Base-by-base conservation (phyloP, 345 rosid genomes). In the Brassica incana region DNA sequence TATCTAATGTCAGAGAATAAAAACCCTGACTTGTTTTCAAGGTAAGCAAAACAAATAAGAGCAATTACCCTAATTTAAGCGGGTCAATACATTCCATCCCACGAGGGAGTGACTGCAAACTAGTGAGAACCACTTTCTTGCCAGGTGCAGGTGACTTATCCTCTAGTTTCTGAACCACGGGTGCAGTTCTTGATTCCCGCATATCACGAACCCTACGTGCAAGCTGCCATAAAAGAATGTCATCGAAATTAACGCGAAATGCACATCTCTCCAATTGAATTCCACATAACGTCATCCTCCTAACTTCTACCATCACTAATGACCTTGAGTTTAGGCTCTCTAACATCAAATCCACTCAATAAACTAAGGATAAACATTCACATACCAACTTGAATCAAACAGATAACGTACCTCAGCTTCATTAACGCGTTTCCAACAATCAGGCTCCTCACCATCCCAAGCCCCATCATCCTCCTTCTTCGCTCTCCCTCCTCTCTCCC, bases 1-100 rank as follows among this genome's bases (percentile, higher is more conserved):
- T 30, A 63, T 43, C 59, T n/a, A 67, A 36, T 11, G 10, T n/a
- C 63, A 16, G 23, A 56, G 23, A 59, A 68, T 3, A 52, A 69
- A 15, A 35, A 18, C 75, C 30, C 30, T 27, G 67, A 62, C 35
- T 56, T 27, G 50, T 38, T 35, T 30, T 38, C 65, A 48, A 67
- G n/a, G 71, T 69, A 36, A 74, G 75, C 48, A 67, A 78, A 43
- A 67, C 56, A 45, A 32, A 58, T 3, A 64, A 20, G 27, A 72
- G 71, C 0, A 75, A 54, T 82, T 88, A 95, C 99, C 99, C 99
- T 77, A 91, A 54, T 65, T 97, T 97, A 7, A 95, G 85, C 11
- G 99, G 99, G 84, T 95, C 99, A 79, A 95, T 82, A 61, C 96
- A 95, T 79, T 95, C 99, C 96, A 91, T 87, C 68, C 99, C 98